Conservation (phyloP, 306 rosid genomes). For the Prosopis cineraria region DNA sequence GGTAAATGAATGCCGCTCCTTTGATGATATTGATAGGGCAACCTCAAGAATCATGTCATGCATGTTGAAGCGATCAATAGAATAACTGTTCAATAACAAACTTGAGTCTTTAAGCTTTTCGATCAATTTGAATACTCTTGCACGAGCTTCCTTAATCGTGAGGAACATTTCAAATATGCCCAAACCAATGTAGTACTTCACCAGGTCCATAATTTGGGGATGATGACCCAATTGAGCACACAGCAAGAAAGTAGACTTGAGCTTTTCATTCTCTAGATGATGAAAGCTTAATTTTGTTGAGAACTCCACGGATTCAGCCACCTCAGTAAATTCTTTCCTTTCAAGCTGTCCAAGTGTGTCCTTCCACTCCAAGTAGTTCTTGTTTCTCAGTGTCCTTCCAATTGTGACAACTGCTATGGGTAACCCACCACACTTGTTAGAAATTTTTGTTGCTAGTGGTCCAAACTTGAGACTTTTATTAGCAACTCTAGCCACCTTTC, state of each 20-base stretch:
- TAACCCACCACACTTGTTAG: neutral
- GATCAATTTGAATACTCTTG: neutral
- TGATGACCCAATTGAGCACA: slow-evolving; percentile 6
- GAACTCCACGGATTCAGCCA: neutral
- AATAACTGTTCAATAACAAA: neutral
- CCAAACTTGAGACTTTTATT: neutral
- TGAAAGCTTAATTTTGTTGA: slow-evolving; percentile 16
- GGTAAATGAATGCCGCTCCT: neutral
- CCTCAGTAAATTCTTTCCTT: neutral
- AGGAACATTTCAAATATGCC: neutral
- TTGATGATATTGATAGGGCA: neutral
- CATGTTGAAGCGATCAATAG: neutral
- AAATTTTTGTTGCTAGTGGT: neutral
- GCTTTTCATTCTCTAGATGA: neutral
- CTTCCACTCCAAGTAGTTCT: neutral
- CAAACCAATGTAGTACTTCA: slow-evolving; percentile 11
- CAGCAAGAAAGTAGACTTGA: neutral
- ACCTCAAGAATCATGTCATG: neutral
- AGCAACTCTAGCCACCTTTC: neutral
- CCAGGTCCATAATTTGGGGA: neutral
- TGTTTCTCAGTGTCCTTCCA: neutral
- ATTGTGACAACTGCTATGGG: slow-evolving; percentile 3
- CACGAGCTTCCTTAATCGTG: neutral
- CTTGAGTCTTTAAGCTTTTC: neutral
- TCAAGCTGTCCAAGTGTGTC: neutral